A percentile compares a stretch with the other conserved stretches of the same genome.
Conservation (phyloP, 768 basidiomycete species). For the Phylloporus sp. region DNA sequence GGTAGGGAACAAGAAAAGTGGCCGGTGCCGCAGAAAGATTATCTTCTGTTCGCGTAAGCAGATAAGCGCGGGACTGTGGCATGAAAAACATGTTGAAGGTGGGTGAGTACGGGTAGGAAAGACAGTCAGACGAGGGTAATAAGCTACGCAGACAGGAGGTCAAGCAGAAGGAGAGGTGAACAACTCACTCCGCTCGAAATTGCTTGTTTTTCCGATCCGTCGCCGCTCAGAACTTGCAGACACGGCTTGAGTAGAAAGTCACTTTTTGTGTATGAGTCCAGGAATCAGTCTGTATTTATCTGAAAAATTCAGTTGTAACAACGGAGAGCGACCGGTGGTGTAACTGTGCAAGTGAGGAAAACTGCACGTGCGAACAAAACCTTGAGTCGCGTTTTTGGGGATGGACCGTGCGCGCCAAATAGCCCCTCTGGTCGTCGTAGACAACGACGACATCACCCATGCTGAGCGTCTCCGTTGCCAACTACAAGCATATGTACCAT, state of each 20-base stretch:
- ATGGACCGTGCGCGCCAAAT: conserved; percentile 24
- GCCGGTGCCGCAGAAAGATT: conserved; percentile 20
- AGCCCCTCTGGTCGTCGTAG: conserved; percentile 9
- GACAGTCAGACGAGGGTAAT: conserved; percentile 2
- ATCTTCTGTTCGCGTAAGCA: conserved; percentile 31
- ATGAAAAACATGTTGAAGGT: conserved; percentile 17
- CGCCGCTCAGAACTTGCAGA: conserved; percentile 34
- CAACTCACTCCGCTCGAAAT: conserved; percentile 37
- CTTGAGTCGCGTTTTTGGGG: conserved; percentile 25
- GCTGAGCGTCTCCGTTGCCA: background rate
- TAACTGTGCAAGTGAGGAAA: conserved; percentile 26
- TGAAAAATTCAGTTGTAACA: conserved; percentile 8
- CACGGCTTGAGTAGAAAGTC: conserved; percentile 9
- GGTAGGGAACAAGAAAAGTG: conserved; percentile 23
- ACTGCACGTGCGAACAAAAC: conserved; percentile 33
- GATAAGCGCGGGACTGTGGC: conserved; percentile 25
- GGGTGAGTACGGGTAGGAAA: conserved; percentile 8
- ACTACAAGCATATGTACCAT: conserved; percentile 19
- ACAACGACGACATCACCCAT: conserved; percentile 19
- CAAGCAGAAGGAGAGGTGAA: background rate
- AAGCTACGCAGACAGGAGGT: background rate
- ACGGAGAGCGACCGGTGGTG: conserved; percentile 17
- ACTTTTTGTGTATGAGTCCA: conserved; percentile 9
- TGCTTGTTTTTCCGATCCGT: conserved; percentile 35
- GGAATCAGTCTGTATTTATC: conserved; percentile 5